Base-by-base conservation (phyloP, 2,329 filamentous ascomycete species). In the Grosmannia serpens region DNA sequence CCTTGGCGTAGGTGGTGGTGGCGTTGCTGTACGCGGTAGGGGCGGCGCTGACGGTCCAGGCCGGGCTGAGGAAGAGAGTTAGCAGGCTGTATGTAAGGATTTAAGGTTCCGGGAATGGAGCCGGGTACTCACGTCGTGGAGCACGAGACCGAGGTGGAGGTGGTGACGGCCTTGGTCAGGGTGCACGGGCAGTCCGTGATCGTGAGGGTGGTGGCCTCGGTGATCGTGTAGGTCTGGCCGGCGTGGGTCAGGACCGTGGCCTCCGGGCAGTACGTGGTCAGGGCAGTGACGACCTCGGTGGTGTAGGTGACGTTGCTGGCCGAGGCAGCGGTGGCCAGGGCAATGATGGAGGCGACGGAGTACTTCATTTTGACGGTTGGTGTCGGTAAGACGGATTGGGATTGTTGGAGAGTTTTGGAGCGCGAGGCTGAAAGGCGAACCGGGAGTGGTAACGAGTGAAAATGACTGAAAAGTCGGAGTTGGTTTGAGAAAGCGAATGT, bases 211-310 rank as follows among this genome's bases (percentile, higher is more conserved):
- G 83, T 85, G 70, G 85, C 73, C 80, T 79, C 75, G 64, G 84
- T 84, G 73, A 89, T 76, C 66, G 80, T 86, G 79, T 87, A 88
- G 74, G 85, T 88, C 71, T 79, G 76, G 73, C 73, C 76, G 70
- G 78, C 80, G 75, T 86, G 77, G 68, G 79, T 81, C 72, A 89
- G 73, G 66, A 76, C 72, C 66, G 86, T 89, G 64, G 86, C 71
- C 65, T 69, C 76, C 26, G 87, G 85, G 83, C 87, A 90, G 82
- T 79, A 88, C 69, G 86, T 90, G 74, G 80, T 84, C 76, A 82
- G 82, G 60, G 75, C 73, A 60, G 82, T 84, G 64, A 89, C 80
- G 64, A 83, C 75, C 77, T 86, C 82, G 65, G 85, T 89, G 73
- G 77, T 78, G 73, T 81, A 81, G 59, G 74, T 76, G 65, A 75